phyloP scores from a whole-genome alignment of 2,329 filamentous ascomycete genomes.

The Cercospora janseana region DNA sequence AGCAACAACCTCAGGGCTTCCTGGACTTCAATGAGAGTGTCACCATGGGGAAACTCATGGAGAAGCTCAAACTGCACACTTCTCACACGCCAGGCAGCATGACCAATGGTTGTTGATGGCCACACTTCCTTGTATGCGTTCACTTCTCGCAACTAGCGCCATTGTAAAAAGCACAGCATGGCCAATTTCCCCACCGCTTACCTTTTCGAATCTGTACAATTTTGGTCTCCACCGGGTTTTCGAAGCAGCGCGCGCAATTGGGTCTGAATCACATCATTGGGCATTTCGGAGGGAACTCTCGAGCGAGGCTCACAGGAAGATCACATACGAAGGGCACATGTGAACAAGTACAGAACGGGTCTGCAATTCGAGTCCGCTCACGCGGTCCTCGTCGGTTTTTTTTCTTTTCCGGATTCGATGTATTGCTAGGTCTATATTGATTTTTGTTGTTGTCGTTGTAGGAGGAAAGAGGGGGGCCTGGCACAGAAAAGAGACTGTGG shows the following conservation, averaged over 20 bases:
- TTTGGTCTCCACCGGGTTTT: too few species aligned
- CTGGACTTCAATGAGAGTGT: slow-evolving; percentile 76
- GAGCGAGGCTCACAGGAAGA: too few species aligned
- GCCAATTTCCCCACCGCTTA: too few species aligned
- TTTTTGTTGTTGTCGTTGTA: not conserved
- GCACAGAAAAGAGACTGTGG: too few species aligned
- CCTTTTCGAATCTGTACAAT: too few species aligned
- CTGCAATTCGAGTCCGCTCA: slow-evolving; percentile 1
- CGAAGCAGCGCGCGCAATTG: too few species aligned
- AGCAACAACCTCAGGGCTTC: slow-evolving; percentile 65
- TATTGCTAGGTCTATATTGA: not conserved
- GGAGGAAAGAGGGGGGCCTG: not conserved
- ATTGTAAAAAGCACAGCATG: not conserved
- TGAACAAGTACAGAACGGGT: too few species aligned
- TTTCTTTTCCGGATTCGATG: too few species aligned
- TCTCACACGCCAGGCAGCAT: not conserved
- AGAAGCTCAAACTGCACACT: slow-evolving; percentile 68
- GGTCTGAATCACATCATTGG: too few species aligned
- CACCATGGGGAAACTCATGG: slow-evolving; percentile 75
- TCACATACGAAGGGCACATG: too few species aligned
- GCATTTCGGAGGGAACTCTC: too few species aligned
- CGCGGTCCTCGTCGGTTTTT: not conserved
- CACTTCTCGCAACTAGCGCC: not conserved
- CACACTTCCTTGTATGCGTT: slow-evolving; percentile 1
- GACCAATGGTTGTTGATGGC: not conserved